Percentiles rank a stretch among this genome's conserved stretches.
Conservation (phyloP, 306 rosid genomes). For the Fragaria nilgerrensis region DNA sequence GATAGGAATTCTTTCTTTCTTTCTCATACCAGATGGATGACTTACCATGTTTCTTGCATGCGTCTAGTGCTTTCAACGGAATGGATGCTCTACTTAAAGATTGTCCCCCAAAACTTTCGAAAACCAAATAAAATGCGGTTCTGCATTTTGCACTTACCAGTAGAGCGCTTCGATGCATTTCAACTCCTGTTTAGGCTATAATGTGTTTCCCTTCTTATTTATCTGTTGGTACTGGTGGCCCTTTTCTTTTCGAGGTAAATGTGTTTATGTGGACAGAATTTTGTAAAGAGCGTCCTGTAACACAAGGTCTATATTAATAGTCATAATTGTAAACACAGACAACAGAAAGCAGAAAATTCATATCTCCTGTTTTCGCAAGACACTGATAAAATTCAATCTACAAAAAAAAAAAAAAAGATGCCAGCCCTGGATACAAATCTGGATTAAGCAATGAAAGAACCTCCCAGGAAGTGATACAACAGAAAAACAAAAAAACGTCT, state of each 20-base stretch:
- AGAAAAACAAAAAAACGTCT: background rate
- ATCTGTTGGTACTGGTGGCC: background rate
- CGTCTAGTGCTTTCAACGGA: slow-evolving; percentile 10
- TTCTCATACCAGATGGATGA: slow-evolving; percentile 37
- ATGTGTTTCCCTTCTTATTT: no score
- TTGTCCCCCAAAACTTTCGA: background rate
- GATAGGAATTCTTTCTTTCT: slow-evolving; percentile 11
- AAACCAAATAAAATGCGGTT: background rate
- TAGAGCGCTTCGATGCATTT: background rate
- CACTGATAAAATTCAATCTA: background rate
- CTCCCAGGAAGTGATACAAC: background rate
- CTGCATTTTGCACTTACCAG: background rate
- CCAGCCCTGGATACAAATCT: background rate
- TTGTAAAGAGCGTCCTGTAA: background rate
- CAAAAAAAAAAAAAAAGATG: background rate
- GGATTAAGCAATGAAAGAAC: background rate
- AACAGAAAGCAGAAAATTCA: background rate
- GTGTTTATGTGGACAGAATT: no score
- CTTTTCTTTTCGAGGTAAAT: no score
- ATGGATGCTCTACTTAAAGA: slow-evolving; percentile 4
- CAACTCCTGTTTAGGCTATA: background rate
- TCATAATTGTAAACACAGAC: background rate
- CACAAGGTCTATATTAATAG: background rate
- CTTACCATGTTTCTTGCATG: slow-evolving; percentile 49
- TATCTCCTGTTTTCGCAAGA: background rate